Evolutionary conservation across 2,329 filamentous ascomycete genomes (phyloP).

Genomic region (Arthrobotrys pseudoclavata): DNA sequence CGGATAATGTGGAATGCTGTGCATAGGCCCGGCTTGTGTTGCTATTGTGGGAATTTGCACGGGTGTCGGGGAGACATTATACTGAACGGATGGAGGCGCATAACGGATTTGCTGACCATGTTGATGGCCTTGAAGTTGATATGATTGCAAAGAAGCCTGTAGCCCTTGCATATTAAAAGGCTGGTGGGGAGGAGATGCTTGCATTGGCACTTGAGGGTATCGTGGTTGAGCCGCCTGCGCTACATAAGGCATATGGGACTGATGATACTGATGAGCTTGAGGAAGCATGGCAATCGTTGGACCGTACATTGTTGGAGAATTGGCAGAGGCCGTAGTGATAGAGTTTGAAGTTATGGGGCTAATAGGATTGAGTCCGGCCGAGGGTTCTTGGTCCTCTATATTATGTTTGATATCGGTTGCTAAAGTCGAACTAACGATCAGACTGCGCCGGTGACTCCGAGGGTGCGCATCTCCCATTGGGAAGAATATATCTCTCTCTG

Average conservation of each 20-base stretch:
- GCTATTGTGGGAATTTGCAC: slow-evolving; percentile 57
- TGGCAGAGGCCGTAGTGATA: slow-evolving; percentile 38
- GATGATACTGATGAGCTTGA: slow-evolving; percentile 51
- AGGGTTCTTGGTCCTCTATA: slow-evolving; percentile 48
- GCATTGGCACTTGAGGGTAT: slow-evolving; percentile 44
- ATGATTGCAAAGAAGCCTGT: slow-evolving; percentile 48
- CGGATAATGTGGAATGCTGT: slow-evolving; percentile 46
- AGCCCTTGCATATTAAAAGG: slow-evolving; percentile 55
- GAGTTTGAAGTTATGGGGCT: slow-evolving; percentile 39
- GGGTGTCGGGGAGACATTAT: slow-evolving; percentile 46
- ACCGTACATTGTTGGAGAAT: slow-evolving; percentile 58
- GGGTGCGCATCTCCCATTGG: slow-evolving; percentile 60
- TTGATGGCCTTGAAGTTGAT: slow-evolving; percentile 54
- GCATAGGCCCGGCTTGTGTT: slow-evolving; percentile 49
- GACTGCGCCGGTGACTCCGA: slow-evolving; percentile 59
- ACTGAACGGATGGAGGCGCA: slow-evolving; percentile 47
- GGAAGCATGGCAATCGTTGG: slow-evolving; percentile 55
- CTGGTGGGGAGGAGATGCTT: slow-evolving; percentile 47
- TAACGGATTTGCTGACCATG: slow-evolving; percentile 55
- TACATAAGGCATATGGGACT: slow-evolving; percentile 52
- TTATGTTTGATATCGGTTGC: slow-evolving; percentile 59
- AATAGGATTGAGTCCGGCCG: slow-evolving; percentile 28
- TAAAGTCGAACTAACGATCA: slow-evolving; percentile 59
- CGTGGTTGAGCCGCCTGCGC: slow-evolving; percentile 44
- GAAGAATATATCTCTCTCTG: slow-evolving; percentile 47